Base-by-base conservation (phyloP, 2,329 filamentous ascomycete species). In the Thermomyces lanuginosus region DNA sequence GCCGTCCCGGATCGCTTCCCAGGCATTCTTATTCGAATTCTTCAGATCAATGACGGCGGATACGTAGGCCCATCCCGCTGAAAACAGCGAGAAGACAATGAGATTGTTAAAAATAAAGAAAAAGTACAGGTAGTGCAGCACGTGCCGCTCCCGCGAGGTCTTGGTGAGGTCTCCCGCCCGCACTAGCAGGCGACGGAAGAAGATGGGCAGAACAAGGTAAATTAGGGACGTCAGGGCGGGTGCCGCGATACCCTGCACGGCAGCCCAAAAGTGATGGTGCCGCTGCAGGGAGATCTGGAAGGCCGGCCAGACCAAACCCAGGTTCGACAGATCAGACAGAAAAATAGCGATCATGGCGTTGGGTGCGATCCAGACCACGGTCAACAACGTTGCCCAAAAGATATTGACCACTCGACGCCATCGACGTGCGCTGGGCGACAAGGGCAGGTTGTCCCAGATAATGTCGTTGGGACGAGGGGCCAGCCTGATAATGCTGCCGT, bases 81-180 rank as follows among this genome's bases (percentile, higher is more conserved):
- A 81, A 52, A 95, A 95, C 8, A 92, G 61, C 7, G 84, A 93
- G 53, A 95, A 95, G 31, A 95, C 74, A 38, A 98, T 61, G 29
- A 98, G 55, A 46, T 95, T 95, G 66, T 98, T 98, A 63, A 98
- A 83, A 27, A 93, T 70, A 53, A 98, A 98, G 59, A 98, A 98
- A 10, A 79, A 69, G 55, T 91, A 98, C 2, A 98, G 66, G 52
- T 92, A 91, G 36, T 72, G 74, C 32, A 89, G 66, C 27, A 98
- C 89, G 50, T 95, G 86, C 16, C 82, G 69, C 49, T 98, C 89
- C 29, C 89, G 72, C 14, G 81, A 80, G 0, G 81, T 92, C 56
- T 95, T 98, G 24, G 82, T 92, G 37, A 78, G 67, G 46, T 95
- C 86, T 36, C 89, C 89, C 4, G 80, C 78, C 38, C 70, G 70